phyloP scores from a whole-genome alignment of 371 early-diverging fungal species.

The Dichotomocladium elegans region DNA sequence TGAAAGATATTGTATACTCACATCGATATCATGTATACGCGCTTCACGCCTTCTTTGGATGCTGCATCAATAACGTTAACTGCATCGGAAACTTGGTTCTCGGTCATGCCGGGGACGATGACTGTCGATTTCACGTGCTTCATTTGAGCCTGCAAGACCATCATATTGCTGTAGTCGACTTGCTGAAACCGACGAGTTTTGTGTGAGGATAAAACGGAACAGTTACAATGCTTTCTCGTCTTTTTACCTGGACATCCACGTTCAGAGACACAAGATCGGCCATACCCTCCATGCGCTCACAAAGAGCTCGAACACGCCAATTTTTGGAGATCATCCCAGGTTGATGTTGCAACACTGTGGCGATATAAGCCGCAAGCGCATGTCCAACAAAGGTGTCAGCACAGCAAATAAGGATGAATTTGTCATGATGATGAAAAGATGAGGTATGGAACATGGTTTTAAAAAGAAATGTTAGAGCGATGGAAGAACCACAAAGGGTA shows the following conservation, averaged over 20 bases:
- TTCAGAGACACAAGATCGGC: conserved; percentile 2
- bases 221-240: background rate
- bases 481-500: no score
- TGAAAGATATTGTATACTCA: background rate
- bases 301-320: conserved; percentile 13
- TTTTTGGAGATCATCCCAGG: conserved; percentile 10
- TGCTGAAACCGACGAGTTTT: background rate
- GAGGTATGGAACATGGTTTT: no score
- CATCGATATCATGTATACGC: conserved; percentile 6
- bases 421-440: no score
- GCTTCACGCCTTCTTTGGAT: background rate
- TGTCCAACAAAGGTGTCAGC: conserved; percentile 10
- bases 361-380: conserved; percentile 7
- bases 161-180: conserved; percentile 7
- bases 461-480: no score
- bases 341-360: background rate
- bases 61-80: conserved; percentile 5
- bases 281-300: background rate
- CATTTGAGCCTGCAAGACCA: conserved; percentile 2
- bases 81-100: background rate
- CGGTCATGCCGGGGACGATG: conserved; percentile 1
- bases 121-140: conserved; percentile 8
- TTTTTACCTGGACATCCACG: conserved; percentile 14
- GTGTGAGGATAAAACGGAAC: no score
- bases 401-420: conserved; percentile 4